Conservation (phyloP, 1,139 yeast species). For the Saccharomyces hybrid region DNA sequence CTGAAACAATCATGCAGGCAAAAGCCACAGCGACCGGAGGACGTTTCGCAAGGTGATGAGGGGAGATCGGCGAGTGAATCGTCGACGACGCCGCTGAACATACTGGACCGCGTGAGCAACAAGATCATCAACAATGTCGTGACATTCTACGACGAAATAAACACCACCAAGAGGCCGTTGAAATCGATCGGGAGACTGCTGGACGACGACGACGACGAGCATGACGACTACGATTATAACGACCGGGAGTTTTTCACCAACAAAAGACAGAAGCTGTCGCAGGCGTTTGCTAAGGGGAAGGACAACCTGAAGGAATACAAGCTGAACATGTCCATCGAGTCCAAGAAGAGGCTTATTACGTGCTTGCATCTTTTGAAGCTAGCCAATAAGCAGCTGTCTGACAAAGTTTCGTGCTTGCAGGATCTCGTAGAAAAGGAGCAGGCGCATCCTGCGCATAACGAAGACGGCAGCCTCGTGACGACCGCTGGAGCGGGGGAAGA, state of each 20-base stretch:
- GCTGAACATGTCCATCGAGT: slow-evolving; percentile 49
- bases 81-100: slow-evolving; percentile 8
- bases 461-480: slow-evolving; percentile 18
- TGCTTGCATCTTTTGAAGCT: slow-evolving; percentile 65
- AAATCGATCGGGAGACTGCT: slow-evolving; percentile 14
- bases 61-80: neutral
- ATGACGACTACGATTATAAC: slow-evolving; percentile 12
- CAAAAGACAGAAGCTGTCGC: slow-evolving; percentile 25
- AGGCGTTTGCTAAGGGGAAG: slow-evolving; percentile 24
- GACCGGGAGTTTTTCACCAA: slow-evolving; percentile 13
- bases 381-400: slow-evolving; percentile 65
- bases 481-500: slow-evolving; percentile 6
- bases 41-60: neutral
- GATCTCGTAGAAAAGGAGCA: slow-evolving; percentile 40
- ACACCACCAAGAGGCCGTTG: slow-evolving; percentile 16
- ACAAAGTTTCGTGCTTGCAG: slow-evolving; percentile 58
- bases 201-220: slow-evolving; percentile 16
- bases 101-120: neutral
- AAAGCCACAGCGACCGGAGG: neutral
- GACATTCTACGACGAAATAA: slow-evolving; percentile 26
- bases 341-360: slow-evolving; percentile 61
- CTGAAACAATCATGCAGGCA: slow-evolving; percentile 19
- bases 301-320: slow-evolving; percentile 30
- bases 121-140: slow-evolving; percentile 24
- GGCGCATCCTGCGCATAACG: slow-evolving; percentile 24